phyloP scores from a whole-genome alignment of 2,329 filamentous ascomycete genomes.

The Xylariaceae sp. region DNA sequence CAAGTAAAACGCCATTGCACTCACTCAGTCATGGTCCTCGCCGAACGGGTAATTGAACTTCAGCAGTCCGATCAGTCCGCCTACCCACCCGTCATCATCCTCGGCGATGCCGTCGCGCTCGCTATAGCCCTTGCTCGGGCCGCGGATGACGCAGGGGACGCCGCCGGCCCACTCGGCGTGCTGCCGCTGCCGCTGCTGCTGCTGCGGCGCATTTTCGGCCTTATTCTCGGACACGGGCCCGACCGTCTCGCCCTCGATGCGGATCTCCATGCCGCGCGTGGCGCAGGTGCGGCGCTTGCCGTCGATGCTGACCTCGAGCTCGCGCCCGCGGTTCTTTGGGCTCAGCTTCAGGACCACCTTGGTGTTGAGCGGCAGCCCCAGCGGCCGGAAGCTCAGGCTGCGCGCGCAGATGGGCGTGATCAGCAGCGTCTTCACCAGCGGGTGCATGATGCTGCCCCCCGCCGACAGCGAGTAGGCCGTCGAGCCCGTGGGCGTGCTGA shows the following conservation, averaged over 20 bases:
- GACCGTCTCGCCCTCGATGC: slow-evolving; percentile 85
- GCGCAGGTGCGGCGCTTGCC: slow-evolving; percentile 71
- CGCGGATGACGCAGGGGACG: slow-evolving; percentile 87
- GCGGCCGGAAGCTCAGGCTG: slow-evolving; percentile 86
- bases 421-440: slow-evolving; percentile 82
- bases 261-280: slow-evolving; percentile 77
- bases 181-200: background rate
- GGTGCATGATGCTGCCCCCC: slow-evolving; percentile 92
- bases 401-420: slow-evolving; percentile 94
- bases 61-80: slow-evolving; percentile 85
- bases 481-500: slow-evolving; percentile 90
- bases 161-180: slow-evolving; percentile 54
- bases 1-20: too few species aligned
- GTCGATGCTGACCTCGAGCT: slow-evolving; percentile 79
- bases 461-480: slow-evolving; percentile 95
- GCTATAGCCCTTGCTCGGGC: slow-evolving; percentile 46
- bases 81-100: slow-evolving; percentile 93
- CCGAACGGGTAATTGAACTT: slow-evolving; percentile 99
- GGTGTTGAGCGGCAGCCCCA: slow-evolving; percentile 86
- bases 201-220: too few species aligned
- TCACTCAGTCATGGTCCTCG: slow-evolving; percentile 14
- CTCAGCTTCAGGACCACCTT: slow-evolving; percentile 82
- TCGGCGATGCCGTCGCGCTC: slow-evolving; percentile 47
- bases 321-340: slow-evolving; percentile 74
- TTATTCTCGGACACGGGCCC: slow-evolving; percentile 49